These are phyloP conservation scores for Solanum rostratum DNA, from an alignment of 257 asterid genomes.

Conservation along the genomic window DNA sequence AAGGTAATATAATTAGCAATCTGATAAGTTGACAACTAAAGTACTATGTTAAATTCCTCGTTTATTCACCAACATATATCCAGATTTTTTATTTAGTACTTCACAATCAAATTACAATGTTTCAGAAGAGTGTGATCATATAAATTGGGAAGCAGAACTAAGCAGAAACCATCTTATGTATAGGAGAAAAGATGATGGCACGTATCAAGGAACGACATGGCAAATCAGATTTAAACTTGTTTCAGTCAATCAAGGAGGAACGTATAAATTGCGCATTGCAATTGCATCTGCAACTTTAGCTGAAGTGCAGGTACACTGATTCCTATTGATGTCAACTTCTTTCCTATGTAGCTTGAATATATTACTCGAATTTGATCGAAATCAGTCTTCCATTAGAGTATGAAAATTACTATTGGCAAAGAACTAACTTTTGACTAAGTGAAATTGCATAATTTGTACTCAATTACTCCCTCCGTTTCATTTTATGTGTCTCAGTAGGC, in stretches of 20 bases:
- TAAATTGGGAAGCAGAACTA: background rate
- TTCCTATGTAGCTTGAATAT: background rate
- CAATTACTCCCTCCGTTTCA: background rate
- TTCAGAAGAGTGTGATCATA: background rate
- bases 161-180: background rate
- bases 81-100: background rate
- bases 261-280: slow-evolving; percentile 45
- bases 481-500: background rate
- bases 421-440: background rate
- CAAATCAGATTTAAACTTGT: slow-evolving; percentile 37
- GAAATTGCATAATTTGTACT: background rate
- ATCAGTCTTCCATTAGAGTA: background rate
- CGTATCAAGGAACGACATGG: slow-evolving; percentile 56
- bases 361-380: background rate
- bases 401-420: background rate
- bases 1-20: slow-evolving; percentile 28
- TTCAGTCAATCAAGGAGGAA: slow-evolving; percentile 14
- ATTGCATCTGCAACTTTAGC: slow-evolving; percentile 54
- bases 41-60: background rate
- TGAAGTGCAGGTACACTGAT: slow-evolving; percentile 33
- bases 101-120: background rate
- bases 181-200: slow-evolving; percentile 36
- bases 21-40: background rate
- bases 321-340: too few relatives aligned
- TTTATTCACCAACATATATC: background rate